phyloP scores from a whole-genome alignment of 2,329 filamentous ascomycete genomes.

The Trichoderma endophyticum region DNA sequence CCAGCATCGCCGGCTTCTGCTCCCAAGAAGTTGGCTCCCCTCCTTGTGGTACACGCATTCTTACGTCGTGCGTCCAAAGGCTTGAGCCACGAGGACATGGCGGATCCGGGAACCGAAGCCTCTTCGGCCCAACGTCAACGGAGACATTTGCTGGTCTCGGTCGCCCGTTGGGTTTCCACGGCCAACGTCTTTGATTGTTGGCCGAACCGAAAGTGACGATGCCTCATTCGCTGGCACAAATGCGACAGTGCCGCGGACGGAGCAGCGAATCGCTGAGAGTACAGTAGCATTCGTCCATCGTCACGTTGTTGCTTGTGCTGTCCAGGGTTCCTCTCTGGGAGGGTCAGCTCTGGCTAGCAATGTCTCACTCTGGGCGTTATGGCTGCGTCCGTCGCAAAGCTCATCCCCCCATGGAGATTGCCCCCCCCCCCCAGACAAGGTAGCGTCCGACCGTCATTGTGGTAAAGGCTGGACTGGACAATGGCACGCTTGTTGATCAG shows the following conservation, averaged over 20 bases:
- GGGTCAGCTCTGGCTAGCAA: conserved; percentile 18
- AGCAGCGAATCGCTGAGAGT: background rate
- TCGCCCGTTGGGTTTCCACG: background rate
- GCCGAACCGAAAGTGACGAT: background rate
- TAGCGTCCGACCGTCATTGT: conserved; percentile 7
- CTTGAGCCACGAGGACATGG: background rate
- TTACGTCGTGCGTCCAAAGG: background rate
- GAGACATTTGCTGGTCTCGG: conserved; percentile 8
- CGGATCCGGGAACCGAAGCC: conserved; percentile 13
- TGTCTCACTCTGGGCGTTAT: conserved; percentile 22
- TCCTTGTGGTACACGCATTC: background rate
- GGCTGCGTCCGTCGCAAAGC: conserved; percentile 26
- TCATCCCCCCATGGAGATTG: conserved; percentile 4
- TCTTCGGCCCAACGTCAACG: background rate
- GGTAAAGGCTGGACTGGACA: background rate
- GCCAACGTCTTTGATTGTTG: background rate
- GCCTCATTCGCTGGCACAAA: background rate
- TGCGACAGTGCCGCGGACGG: background rate
- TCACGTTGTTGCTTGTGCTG: background rate
- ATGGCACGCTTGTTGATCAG: background rate
- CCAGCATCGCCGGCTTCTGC: conserved; percentile 13
- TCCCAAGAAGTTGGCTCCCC: background rate
- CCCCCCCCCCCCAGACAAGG: background rate
- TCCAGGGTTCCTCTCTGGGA: background rate
- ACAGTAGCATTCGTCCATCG: conserved; percentile 8